Conservation (phyloP, 176 grass and related monocot genomes). For the Musa beccarii region DNA sequence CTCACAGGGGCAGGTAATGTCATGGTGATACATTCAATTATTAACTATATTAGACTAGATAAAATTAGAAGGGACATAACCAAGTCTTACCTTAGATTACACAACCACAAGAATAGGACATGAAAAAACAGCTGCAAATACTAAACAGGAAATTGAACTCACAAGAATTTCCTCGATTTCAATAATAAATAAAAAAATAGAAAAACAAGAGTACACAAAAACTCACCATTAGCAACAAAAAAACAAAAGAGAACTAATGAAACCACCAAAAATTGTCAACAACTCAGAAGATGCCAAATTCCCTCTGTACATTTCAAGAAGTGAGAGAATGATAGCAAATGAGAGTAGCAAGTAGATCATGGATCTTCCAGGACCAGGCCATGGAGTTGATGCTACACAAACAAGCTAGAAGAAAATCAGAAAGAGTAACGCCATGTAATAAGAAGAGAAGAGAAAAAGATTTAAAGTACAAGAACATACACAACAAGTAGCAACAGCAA, state of each 20-base stretch:
- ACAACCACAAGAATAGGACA: background rate
- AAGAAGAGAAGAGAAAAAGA: no score
- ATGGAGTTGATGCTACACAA: conserved; percentile 15
- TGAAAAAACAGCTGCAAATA: background rate
- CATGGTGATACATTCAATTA: background rate
- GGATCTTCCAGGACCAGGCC: conserved; percentile 64
- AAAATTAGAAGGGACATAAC: background rate
- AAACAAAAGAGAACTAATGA: conserved; percentile 86
- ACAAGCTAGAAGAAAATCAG: background rate
- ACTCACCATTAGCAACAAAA: conserved; percentile 75
- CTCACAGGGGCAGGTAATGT: background rate
- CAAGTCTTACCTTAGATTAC: background rate
- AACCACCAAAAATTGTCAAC: conserved; percentile 86
- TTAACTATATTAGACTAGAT: background rate
- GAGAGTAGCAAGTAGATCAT: conserved; percentile 72
- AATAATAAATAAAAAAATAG: background rate
- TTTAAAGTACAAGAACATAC: background rate
- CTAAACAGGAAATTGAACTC: background rate
- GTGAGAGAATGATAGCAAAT: conserved; percentile 72
- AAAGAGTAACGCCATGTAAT: no score
- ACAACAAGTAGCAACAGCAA: background rate
- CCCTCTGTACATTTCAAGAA: conserved; percentile 70
- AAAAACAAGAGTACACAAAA: background rate
- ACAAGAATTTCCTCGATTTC: background rate
- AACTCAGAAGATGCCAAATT: conserved; percentile 80